Evolutionary conservation across 306 rosid species (phyloP).

Genomic region (Dryas octopetala): DNA sequence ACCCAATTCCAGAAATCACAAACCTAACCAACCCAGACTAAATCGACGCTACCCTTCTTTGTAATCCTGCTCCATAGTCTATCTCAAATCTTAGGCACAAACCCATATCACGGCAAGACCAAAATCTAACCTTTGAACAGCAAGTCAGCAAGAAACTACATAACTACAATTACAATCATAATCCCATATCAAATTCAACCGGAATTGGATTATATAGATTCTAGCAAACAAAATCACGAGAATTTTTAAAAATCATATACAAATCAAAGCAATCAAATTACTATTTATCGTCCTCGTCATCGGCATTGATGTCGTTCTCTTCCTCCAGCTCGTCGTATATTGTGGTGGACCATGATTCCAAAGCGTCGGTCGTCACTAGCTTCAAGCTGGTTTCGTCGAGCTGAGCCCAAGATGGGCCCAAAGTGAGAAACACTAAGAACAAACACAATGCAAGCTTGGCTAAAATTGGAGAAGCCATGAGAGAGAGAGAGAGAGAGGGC

Average conservation of each 20-base stretch:
- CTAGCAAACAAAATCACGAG: neutral
- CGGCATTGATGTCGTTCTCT: slow-evolving; percentile 28
- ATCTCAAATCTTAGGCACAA: neutral
- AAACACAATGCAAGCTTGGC: slow-evolving; percentile 21
- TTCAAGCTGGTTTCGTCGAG: slow-evolving; percentile 57
- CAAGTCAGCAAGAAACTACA: neutral
- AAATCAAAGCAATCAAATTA: neutral
- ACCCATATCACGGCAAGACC: neutral
- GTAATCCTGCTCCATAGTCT: too few relatives aligned
- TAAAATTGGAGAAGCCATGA: slow-evolving; percentile 28
- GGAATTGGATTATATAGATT: neutral
- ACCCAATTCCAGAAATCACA: too few relatives aligned
- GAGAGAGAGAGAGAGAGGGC: neutral
- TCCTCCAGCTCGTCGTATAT: slow-evolving; percentile 34
- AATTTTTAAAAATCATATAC: neutral
- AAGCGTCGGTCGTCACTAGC: slow-evolving; percentile 42
- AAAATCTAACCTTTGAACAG: neutral
- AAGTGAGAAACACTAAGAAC: slow-evolving; percentile 13
- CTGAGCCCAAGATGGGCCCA: slow-evolving; percentile 30
- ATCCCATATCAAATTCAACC: neutral
- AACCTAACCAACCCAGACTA: too few relatives aligned
- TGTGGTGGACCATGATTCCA: slow-evolving; percentile 67
- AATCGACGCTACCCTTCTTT: too few relatives aligned
- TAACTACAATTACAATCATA: neutral
- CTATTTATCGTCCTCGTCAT: slow-evolving; percentile 6